Evolutionary conservation across 345 rosid genomes (phyloP).

Genomic region (Pelargonium nanum): DNA sequence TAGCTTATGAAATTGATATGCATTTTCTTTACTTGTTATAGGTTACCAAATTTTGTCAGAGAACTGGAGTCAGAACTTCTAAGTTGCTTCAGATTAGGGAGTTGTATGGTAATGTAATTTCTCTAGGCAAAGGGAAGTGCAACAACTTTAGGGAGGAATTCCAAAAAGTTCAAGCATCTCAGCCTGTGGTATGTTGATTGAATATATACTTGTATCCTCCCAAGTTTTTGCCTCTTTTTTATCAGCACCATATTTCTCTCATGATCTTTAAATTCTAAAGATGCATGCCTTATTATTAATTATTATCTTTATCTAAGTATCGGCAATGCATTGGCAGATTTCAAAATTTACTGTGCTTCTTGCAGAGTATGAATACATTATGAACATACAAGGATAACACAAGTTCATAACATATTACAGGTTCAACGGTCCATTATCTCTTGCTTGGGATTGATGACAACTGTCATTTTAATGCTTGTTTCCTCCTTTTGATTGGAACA

Average conservation of each 20-base stretch:
- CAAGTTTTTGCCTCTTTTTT: neutral
- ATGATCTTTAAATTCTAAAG: no score
- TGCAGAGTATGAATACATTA: neutral
- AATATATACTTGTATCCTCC: neutral
- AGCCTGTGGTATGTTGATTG: slow-evolving; percentile 40
- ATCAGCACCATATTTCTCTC: no score
- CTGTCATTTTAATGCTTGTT: neutral
- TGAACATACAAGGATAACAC: neutral
- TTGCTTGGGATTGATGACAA: neutral
- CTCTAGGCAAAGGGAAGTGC: slow-evolving; percentile 25
- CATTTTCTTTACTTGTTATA: slow-evolving; percentile 8
- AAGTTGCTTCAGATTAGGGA: slow-evolving; percentile 57
- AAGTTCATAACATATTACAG: no score
- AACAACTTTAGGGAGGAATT: slow-evolving; percentile 57
- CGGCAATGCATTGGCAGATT: neutral
- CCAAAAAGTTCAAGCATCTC: slow-evolving; percentile 48
- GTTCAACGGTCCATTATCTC: neutral
- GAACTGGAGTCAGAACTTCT: slow-evolving; percentile 20
- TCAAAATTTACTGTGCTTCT: neutral
- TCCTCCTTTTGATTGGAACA: neutral
- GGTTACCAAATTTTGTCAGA: slow-evolving; percentile 14
- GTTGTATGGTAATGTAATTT: slow-evolving; percentile 40
- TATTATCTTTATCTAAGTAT: neutral
- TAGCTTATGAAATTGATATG: neutral
- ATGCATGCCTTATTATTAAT: no score